Percentiles rank a stretch among this genome's conserved stretches.
These are phyloP conservation scores for Candida broadrunensis DNA, from an alignment of 805 yeast genomes.

Conservation along the genomic window DNA sequence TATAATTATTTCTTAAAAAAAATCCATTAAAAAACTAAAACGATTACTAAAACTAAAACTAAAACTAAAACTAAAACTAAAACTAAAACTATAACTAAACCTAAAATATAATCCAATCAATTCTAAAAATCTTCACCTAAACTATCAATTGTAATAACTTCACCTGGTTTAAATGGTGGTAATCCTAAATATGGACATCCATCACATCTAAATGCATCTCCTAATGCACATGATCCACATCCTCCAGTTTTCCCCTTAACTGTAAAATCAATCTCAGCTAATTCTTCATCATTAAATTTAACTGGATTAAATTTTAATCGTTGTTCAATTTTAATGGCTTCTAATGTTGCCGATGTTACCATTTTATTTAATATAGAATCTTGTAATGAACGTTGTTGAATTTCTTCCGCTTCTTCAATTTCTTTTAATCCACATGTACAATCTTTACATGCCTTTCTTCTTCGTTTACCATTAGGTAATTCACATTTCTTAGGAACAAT, in stretches of 20 bases:
- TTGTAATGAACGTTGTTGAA: conserved; percentile 41
- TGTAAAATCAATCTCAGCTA: conserved; percentile 91
- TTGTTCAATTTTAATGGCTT: conserved; percentile 54
- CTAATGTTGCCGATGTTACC: conserved; percentile 51
- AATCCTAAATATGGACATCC: conserved; percentile 97
- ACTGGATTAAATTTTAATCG: conserved; percentile 49
- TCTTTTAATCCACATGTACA: conserved; percentile 97
- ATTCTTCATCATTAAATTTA: conserved; percentile 60
- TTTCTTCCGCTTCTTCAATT: conserved; percentile 65
- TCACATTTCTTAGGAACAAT: conserved; percentile 61
- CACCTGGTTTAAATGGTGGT: conserved; percentile 98
- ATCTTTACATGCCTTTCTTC: conserved; percentile 95
- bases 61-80: too few relatives aligned
- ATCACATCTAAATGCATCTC: conserved; percentile 97
- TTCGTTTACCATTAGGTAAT: conserved; percentile 49
- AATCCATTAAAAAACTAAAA: too few relatives aligned
- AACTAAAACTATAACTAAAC: too few relatives aligned
- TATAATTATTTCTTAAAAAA: too few relatives aligned
- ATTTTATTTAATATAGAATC: conserved; percentile 42
- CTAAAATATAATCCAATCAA: neutral
- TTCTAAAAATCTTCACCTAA: conserved; percentile 71
- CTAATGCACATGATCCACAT: conserved; percentile 94
- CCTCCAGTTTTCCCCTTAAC: conserved; percentile 97
- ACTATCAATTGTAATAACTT: conserved; percentile 71
- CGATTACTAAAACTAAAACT: too few relatives aligned